These are phyloP conservation scores for Jaltomata sinuosa DNA, from an alignment of 257 asterid genomes.

Conservation along the genomic window DNA sequence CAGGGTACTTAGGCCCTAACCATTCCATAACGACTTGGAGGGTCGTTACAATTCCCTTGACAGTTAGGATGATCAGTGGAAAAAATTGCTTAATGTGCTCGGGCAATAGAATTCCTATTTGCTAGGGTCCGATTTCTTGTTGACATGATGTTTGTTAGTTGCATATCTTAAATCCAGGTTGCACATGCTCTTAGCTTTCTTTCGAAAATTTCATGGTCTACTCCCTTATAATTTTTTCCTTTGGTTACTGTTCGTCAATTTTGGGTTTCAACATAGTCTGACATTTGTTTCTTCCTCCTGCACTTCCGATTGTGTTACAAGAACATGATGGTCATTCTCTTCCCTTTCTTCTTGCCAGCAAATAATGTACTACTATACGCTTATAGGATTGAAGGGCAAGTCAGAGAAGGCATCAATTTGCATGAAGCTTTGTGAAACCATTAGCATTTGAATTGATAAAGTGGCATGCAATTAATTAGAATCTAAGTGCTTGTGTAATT, in stretches of 20 bases:
- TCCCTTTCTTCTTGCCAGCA: background rate
- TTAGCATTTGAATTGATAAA: background rate
- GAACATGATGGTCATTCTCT: background rate
- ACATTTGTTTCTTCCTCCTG: background rate
- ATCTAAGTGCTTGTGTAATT: background rate
- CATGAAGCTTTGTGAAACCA: background rate
- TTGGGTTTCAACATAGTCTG: background rate
- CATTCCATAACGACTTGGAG: too few species aligned
- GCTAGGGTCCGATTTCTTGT: background rate
- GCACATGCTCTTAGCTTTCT: background rate
- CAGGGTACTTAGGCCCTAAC: too few species aligned
- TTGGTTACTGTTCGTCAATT: background rate
- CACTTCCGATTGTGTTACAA: background rate
- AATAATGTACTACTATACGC: background rate
- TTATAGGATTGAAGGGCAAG: background rate
- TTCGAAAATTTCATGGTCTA: background rate
- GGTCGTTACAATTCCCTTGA: too few species aligned
- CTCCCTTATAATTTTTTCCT: background rate
- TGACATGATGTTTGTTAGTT: background rate
- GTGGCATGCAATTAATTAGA: background rate
- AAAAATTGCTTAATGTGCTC: background rate
- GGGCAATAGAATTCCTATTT: background rate
- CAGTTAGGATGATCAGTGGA: background rate
- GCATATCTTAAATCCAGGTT: background rate
- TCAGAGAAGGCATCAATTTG: background rate